Evolutionary conservation across 2,329 filamentous ascomycete genomes (phyloP), one percentile per base, ranked within the genome.

Genomic region (Alternaria rosae): DNA sequence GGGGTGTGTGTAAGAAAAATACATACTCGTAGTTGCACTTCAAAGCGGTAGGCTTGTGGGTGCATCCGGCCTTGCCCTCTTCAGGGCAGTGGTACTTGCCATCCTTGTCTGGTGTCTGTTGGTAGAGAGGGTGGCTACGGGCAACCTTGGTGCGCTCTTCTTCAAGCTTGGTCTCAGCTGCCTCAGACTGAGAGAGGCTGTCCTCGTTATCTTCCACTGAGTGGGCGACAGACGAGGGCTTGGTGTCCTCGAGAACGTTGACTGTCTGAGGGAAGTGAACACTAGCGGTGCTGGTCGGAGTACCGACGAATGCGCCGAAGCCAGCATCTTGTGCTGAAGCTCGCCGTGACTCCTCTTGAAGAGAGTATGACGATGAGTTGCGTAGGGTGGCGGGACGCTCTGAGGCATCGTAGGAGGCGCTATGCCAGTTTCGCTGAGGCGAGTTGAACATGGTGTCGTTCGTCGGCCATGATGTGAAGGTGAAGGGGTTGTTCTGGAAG

Each of bases 11-110:
- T 26, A 25, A 38, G 6, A 55, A 44, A 20, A 41, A 32, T 17
- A 62, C 92, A 87, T 90, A 97, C 94, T 97, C 94, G 78, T 97
- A 98, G 83, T 97, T 97, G 89, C 94, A 97, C 88, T 97, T 97
- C 72, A 98, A 91, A 84, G 96, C 95, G 76, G 96, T 95, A 42
- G 94, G 89, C 82, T 92, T 92, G 88, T 97, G 94, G 80, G 88
- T 91, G 87, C 94, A 98, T 75, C 89, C 85, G 53, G 86, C 82
- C 59, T 85, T 83, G 71, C 88, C 91, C 78, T 91, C 89, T 85
- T 91, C 95, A 6, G 94, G 94, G 85, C 94, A 98, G 83, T 97
- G 93, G 83, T 95, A 98, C 61, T 96, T 87, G 76, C 93, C 93
- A 80, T 97, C 92, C 32, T 85, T 79, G 42, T 86, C 80, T 10